Base-by-base conservation (phyloP, 371 early-diverging fungal species). In the Amoeboaphelidium protococcarum region DNA sequence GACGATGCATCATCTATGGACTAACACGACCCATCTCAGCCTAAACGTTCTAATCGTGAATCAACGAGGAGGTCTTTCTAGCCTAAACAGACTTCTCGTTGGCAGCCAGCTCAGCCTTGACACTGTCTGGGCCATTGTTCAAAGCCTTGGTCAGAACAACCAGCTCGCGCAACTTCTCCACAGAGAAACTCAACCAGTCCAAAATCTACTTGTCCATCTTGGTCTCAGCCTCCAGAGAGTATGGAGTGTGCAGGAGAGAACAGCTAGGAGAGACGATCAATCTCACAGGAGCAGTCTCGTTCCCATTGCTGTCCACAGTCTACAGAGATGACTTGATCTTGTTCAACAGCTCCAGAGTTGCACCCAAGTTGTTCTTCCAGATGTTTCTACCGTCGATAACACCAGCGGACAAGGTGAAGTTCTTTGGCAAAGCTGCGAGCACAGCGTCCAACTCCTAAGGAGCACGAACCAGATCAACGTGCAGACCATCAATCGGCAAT, bases 301-400 rank as follows among this genome's bases (percentile, higher is more conserved):
- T 50, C 31, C 81, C 70, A 47, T 80, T 79, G 58, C 71, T 65
- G 51, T 71, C 53, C 52, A 73, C 81, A 26, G 70, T 54, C 25
- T n/a, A n/a, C n/a, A n/a, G n/a, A n/a, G n/a, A n/a, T n/a, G n/a
- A n/a, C n/a, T n/a, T n/a, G n/a, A n/a, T n/a, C n/a, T n/a, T n/a
- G n/a, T n/a, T n/a, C n/a, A n/a, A n/a, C n/a, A n/a, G n/a, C n/a
- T 61, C 63, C 40, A 87, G 67, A 50, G 82, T 79, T 48, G 66
- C 61, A 54, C 59, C 67, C 44, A 88, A 61, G 68, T 89, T 77
- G 55, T 78, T 67, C 69, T 82, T 86, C 94, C 94, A 92, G 63
- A 92, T 75, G 73, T 92, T 91, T 57, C 94, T 82, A 45, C 94
- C 94, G 62, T 89, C 73, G 54, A 87, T 67, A 42, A 89, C 67